Conservation (phyloP, 768 basidiomycete genomes). For the Naganishia vaughanmartiniae region DNA sequence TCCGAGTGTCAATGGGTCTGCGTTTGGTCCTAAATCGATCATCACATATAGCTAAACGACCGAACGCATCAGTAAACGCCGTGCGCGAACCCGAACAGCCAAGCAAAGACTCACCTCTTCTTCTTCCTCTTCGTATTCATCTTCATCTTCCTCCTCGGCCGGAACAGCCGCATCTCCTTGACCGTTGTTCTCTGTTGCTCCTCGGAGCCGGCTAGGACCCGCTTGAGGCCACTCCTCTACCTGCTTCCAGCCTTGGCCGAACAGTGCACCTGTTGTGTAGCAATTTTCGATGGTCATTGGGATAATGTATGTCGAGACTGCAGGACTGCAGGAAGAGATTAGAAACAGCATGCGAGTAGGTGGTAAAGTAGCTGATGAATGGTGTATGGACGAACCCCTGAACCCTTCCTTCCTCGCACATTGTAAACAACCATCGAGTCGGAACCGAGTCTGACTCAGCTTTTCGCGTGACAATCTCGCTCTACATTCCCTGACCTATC, state of each 20-base stretch:
- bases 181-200: background rate
- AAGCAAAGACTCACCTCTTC: conserved; percentile 21
- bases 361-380: background rate
- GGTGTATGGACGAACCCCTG: background rate
- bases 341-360: too few species aligned
- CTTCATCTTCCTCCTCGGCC: conserved; percentile 13
- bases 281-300: background rate
- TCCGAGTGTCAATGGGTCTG: conserved; percentile 16
- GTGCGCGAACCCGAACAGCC: background rate
- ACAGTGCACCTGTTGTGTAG: conserved; percentile 1
- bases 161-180: conserved; percentile 1
- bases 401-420: background rate
- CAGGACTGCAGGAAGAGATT: too few species aligned
- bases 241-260: conserved; percentile 27
- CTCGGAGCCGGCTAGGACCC: conserved; percentile 2
- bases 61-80: background rate
- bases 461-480: background rate
- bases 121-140: conserved; percentile 22
- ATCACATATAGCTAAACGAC: conserved; percentile 20
- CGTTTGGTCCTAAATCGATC: conserved; percentile 22
- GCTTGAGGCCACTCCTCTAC: conserved; percentile 19
- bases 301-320: too few species aligned
- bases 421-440: background rate
- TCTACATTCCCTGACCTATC: too few species aligned
- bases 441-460: conserved; percentile 4